Base-by-base conservation (phyloP, 148 eudicot species). In the Talinum fruticosum region DNA sequence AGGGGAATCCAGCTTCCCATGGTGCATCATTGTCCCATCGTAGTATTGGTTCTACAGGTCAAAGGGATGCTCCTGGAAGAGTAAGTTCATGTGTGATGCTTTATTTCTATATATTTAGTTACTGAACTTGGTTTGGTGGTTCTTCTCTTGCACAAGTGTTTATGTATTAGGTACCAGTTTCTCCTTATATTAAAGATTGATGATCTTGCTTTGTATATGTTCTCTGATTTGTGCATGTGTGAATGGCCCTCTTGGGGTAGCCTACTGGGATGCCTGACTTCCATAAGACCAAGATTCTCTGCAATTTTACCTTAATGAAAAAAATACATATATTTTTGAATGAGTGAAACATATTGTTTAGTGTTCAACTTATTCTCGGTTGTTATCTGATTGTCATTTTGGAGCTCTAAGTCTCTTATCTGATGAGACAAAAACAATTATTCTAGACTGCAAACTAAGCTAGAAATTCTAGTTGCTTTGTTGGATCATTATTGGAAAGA, bases 1-100 rank as follows among this genome's bases (percentile, higher is more conserved):
- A 75, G 37, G 98, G 98, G 70, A 73, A 72, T 87, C 97, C 98
- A 72, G 98, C 96, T 35, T 89, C 96, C 79, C 98, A 94, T 85
- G 98, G 98, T 79, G 91, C 93, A 23, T 94, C 98, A 54, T 76
- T 80, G 78, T 90, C 92, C 34, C 98, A 94, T 81, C 87, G 98
- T 62, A 89, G 97, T 86, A 75, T 79, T 82, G 98, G 98, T 77
- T 94, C 98, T 75, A 92, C 97, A 36, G 97, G 98, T 76, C 98
- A 92, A 75, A 90, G 98, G 85, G 97, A 92, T 85, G 92, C 94
- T 79, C 92, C 98, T 71, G 98, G 98, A 79, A 92, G 54, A 89
- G 98, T 94, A 84, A 79, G 79, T 79, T 70, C 70, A 57, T 69
- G 2, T 73, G 29, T 70, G 45, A 74, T 38, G 1, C 23, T 24